Base-by-base conservation (phyloP, 371 early-diverging fungal species). In the Mucor saturninus region DNA sequence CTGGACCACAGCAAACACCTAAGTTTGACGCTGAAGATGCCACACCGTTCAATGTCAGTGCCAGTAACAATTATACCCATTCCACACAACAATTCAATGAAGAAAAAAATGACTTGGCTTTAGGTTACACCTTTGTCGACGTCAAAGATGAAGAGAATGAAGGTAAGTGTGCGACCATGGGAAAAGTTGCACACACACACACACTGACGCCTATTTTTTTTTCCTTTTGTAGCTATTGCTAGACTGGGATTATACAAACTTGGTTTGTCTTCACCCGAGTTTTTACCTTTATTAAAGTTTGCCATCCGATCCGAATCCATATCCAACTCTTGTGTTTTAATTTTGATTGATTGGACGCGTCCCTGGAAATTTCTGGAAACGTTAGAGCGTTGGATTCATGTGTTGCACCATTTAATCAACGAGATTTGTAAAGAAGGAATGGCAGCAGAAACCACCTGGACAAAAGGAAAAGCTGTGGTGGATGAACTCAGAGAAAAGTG, bases 291-390 rank as follows among this genome's bases (percentile, higher is more conserved):
- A 48, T 73, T 94, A 35, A 81, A 80, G 54, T 86, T 89, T 67
- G 90, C 89, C 38, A 71, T 94, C 50, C 85, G 84, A 54, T 70
- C 83, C n/a, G 76, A 84, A 45, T 81, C 88, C 13, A 68, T 91
- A 26, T 57, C 76, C 0, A 83, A 86, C 67, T 72, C 89, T 1
- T 79, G 87, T 21, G 88, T 89, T 0, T 69, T 94, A 4, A 83
- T 96, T 40, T 84, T 89, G 49, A 74, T 96, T 56, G 95, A 95
- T 74, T 96, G 97, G 97, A 76, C 89, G 38, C 79, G 82, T 73
- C 97, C 97, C 10, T 95, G 94, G 93, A 76, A 74, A 35, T 95
- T 95, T 67, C 62, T 95, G 62, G 86, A 88, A 61, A 81, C 87
- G 21, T 74, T 95, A 53, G 83, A 89, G 56, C 79, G 85, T 32